Percentiles rank a stretch among this genome's conserved stretches.
Evolutionary conservation across 768 basidiomycete genomes (phyloP).

Genomic region (Russula compacta): DNA sequence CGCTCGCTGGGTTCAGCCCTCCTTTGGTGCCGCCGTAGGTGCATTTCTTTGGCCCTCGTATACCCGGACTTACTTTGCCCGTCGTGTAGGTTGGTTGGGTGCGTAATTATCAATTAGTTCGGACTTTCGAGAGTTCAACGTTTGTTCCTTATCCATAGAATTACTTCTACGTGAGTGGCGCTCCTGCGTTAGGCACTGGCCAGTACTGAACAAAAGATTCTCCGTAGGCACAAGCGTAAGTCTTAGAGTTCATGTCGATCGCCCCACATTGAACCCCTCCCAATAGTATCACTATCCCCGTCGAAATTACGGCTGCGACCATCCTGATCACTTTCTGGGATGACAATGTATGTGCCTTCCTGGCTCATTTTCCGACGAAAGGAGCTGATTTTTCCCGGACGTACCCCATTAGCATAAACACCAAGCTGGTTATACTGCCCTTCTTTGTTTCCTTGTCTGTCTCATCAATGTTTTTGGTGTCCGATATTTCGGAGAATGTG

Average conservation of each 20-base stretch:
- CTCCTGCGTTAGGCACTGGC: background rate
- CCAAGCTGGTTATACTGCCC: constrained; percentile 46
- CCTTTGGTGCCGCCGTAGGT: constrained; percentile 29
- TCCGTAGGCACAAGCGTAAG: constrained; percentile 28
- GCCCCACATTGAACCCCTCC: background rate
- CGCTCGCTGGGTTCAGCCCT: constrained; percentile 31
- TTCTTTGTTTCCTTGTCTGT: constrained; percentile 49
- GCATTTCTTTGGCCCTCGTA: constrained; percentile 3
- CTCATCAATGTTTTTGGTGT: constrained; percentile 64
- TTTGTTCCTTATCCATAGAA: constrained; percentile 29
- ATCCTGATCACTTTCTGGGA: constrained; percentile 72
- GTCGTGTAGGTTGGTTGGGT: constrained; percentile 25
- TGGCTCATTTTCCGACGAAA: background rate
- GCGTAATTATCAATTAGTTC: background rate
- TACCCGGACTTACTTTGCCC: background rate
- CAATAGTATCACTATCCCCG: constrained; percentile 46
- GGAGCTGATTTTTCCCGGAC: background rate
- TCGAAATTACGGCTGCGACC: constrained; percentile 67
- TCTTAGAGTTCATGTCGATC: too few species aligned
- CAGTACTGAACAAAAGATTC: background rate
- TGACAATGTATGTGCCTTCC: constrained; percentile 34
- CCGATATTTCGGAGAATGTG: constrained; percentile 55
- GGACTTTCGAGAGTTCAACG: background rate
- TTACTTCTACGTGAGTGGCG: constrained; percentile 41
- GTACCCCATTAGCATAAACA: constrained; percentile 33